Conservation (phyloP, 1,284 basidiomycete genomes). For the Trametes hirsuta region DNA sequence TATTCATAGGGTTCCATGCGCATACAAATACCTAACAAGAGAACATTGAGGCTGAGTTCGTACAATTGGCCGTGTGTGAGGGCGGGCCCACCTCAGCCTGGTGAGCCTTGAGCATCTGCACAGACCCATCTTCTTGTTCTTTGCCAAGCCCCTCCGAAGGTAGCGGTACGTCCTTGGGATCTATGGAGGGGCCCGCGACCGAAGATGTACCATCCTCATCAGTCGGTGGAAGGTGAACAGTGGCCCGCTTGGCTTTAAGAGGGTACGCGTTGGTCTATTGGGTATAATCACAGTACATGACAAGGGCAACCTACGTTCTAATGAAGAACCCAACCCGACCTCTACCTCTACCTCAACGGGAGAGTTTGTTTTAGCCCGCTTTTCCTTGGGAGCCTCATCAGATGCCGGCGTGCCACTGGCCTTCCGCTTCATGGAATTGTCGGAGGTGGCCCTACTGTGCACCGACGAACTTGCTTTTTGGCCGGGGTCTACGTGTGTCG, state of each 20-base stretch:
- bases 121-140: conserved; percentile 33
- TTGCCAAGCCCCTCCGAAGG: not conserved
- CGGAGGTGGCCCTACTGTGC: conserved; percentile 2
- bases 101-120: conserved; percentile 60
- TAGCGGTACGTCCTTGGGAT: not conserved
- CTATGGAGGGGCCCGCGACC: not conserved
- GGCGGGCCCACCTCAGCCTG: conserved; percentile 56
- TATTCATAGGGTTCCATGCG: conserved; percentile 75
- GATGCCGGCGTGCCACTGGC: conserved; percentile 28
- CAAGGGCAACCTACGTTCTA: conserved; percentile 34
- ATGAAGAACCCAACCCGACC: conserved; percentile 28
- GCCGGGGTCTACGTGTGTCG: not conserved
- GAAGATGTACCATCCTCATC: conserved; percentile 1
- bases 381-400: conserved; percentile 35
- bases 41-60: not conserved
- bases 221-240: conserved; percentile 1
- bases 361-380: conserved; percentile 32
- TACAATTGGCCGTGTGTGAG: not conserved
- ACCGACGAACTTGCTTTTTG: not conserved
- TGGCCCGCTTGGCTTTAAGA: conserved; percentile 15
- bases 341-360: conserved; percentile 31
- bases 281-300: conserved; percentile 1
- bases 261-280: conserved; percentile 8
- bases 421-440: conserved; percentile 34
- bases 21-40: conserved; percentile 75